Base-by-base conservation (phyloP, 441 rosid species). In the Manihot esculenta region DNA sequence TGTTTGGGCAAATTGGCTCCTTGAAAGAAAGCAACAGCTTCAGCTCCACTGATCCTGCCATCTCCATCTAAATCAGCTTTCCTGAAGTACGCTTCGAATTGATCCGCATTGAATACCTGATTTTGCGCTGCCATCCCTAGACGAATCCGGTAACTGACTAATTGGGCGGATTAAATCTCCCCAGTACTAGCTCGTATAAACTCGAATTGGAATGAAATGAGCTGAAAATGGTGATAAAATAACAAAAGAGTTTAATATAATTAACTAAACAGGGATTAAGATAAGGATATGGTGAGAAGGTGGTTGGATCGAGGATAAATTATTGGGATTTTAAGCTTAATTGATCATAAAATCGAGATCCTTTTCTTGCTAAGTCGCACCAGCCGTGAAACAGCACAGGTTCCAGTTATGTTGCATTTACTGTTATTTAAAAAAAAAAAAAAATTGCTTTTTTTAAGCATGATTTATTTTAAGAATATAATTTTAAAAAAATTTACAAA, bases 21-120 rank as follows among this genome's bases (percentile, higher is more conserved):
- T 79, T 95, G 93, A 53, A 95, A 89, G 85, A 95, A 92, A 26
- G 82, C 79, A 9, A 91, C 92, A 80, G 98, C 99, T 84, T 95
- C 99, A 69, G 82, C 84, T 73, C 97, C 98, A 81, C 91, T 92
- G 83, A 92, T 89, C 85, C 87, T 79, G 27, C 96, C 99, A 79
- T 95, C 99, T 68, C 98, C 93, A 57, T 95, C 96, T 80, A 95
- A 89, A 92, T 92, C 99, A 62, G 99, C 99, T 81, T 84, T 83
- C 84, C 77, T 86, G 68, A 92, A 95, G 85, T 80, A 92, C 0
- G 82, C 85, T 79, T 95, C 99, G 77, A 95, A 92, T 82, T 82
- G 89, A 86, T 92, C 96, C 93, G 77, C 80, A 81, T 76, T 82
- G 3, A 81, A 57, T 55, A 62, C 59, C 60, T 41, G 84, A 76